These are phyloP conservation scores for Scenedesmus sp. DNA, from an alignment of 163 green algal species.

Conservation along the genomic window DNA sequence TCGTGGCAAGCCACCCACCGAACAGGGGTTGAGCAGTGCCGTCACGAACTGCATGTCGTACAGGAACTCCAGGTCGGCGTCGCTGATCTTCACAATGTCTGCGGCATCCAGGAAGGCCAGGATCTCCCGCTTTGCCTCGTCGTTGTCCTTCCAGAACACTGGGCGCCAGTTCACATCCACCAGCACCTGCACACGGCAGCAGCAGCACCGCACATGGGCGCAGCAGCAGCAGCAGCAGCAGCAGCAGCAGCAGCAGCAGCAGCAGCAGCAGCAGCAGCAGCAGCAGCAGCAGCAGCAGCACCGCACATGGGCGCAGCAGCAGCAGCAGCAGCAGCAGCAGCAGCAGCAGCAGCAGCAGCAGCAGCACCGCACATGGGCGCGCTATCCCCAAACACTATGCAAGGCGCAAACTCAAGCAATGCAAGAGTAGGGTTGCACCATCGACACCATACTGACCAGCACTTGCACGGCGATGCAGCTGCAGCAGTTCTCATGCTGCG, in stretches of 20 bases:
- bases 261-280: too few species aligned
- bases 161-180: constrained; percentile 95
- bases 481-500: too few species aligned
- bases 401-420: too few species aligned
- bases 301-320: too few species aligned
- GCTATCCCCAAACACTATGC: too few species aligned
- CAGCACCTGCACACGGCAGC: constrained; percentile 66
- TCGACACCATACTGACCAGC: neutral
- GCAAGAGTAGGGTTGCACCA: too few species aligned
- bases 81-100: constrained; percentile 90
- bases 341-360: too few species aligned
- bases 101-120: constrained; percentile 61
- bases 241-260: too few species aligned
- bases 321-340: too few species aligned
- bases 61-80: constrained; percentile 91
- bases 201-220: neutral
- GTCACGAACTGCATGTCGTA: constrained; percentile 69
- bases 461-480: neutral
- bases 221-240: too few species aligned
- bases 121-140: constrained; percentile 50
- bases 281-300: too few species aligned
- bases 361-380: neutral
- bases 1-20: constrained; percentile 69
- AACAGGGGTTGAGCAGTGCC: constrained; percentile 80
- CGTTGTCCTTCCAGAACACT: constrained; percentile 82